Conservation (phyloP, 1,284 basidiomycete species). For the Malassezia japonica region DNA sequence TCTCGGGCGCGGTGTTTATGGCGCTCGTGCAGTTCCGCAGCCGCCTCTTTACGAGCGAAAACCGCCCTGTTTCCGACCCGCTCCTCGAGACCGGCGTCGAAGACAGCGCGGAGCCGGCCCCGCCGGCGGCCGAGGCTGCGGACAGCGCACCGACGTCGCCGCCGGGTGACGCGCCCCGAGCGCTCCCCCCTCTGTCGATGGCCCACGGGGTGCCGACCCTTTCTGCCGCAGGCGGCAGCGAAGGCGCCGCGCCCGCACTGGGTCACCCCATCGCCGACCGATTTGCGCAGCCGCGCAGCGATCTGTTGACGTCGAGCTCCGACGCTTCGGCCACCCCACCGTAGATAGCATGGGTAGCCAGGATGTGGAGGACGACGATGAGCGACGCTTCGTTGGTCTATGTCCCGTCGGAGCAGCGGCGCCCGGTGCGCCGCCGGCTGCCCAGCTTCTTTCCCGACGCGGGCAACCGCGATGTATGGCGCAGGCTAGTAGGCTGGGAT, state of each 20-base stretch:
- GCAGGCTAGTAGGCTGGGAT: conserved; percentile 6
- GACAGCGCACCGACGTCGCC: background rate
- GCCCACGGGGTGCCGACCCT: too few species aligned
- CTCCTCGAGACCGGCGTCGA: background rate
- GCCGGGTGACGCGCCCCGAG: background rate
- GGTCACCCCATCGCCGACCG: background rate
- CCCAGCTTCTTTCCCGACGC: background rate
- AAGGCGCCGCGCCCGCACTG: too few species aligned
- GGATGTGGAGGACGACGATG: too few species aligned
- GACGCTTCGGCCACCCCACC: too few species aligned
- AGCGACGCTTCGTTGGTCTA: background rate
- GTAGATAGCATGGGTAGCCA: too few species aligned
- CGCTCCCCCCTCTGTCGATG: background rate
- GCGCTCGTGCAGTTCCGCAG: conserved; percentile 26
- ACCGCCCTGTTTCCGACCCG: background rate
- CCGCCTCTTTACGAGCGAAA: conserved; percentile 19
- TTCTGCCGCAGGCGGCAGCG: too few species aligned
- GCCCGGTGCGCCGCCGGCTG: background rate
- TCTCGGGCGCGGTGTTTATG: conserved; percentile 30
- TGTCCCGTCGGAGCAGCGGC: background rate
- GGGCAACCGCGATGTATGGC: background rate
- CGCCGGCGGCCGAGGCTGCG: background rate
- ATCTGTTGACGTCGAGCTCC: background rate
- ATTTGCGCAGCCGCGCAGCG: background rate
- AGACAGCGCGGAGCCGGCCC: background rate